Evolutionary conservation across 768 basidiomycete genomes (phyloP).

Genomic region (Tricholoma furcatifolium): DNA sequence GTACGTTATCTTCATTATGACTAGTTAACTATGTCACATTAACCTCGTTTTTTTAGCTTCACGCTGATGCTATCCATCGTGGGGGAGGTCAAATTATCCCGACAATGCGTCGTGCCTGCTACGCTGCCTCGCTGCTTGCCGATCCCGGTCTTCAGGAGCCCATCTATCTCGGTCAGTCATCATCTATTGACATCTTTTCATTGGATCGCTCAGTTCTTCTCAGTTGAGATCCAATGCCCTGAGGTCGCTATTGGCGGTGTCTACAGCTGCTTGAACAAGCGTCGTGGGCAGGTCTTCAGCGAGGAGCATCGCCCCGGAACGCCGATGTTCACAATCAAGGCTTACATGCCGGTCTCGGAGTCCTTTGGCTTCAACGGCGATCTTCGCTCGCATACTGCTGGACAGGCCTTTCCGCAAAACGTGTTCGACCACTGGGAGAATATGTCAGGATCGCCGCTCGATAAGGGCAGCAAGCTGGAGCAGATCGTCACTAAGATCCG

Average conservation of each 20-base stretch:
- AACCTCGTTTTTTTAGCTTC: slow-evolving; percentile 56
- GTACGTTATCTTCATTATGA: slow-evolving; percentile 50
- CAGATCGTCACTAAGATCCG: slow-evolving; percentile 81
- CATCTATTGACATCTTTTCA: no score
- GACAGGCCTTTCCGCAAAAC: slow-evolving; percentile 97
- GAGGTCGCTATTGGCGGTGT: slow-evolving; percentile 98
- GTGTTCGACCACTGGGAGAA: slow-evolving; percentile 95
- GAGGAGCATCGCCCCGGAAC: slow-evolving; percentile 97
- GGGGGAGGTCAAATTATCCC: slow-evolving; percentile 99
- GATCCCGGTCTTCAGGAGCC: slow-evolving; percentile 93
- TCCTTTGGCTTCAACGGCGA: slow-evolving; percentile 99
- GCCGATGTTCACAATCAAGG: slow-evolving; percentile 99
- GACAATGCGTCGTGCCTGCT: slow-evolving; percentile 93
- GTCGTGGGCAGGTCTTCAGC: slow-evolving; percentile 97
- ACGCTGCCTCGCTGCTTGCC: slow-evolving; percentile 94
- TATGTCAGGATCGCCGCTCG: slow-evolving; percentile 81
- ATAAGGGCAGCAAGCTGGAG: slow-evolving; percentile 91
- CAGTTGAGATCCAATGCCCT: slow-evolving; percentile 98
- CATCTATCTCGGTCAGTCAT: slow-evolving; percentile 75
- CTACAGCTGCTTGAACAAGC: slow-evolving; percentile 91
- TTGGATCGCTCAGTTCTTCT: no score
- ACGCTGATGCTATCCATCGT: slow-evolving; percentile 98
- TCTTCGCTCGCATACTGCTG: slow-evolving; percentile 87
- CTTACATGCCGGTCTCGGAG: slow-evolving; percentile 88
- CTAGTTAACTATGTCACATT: background rate